phyloP scores from a whole-genome alignment of 78 protist species.

The Dictyostelium brefeldianum region DNA sequence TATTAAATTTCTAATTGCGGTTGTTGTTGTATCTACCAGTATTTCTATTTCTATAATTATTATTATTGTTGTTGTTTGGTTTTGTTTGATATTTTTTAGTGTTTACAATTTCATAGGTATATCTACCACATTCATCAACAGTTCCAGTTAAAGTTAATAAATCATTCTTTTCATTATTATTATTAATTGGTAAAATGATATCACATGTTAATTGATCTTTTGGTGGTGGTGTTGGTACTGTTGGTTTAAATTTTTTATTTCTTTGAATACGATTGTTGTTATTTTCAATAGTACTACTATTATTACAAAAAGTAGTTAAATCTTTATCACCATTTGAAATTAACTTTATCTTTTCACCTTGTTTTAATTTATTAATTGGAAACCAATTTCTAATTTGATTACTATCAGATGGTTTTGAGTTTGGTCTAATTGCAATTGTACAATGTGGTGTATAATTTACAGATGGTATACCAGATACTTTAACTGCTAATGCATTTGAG shows the following conservation, averaged over 20 bases:
- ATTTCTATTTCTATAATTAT: too few relatives aligned
- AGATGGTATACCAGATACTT: slow-evolving; percentile 36
- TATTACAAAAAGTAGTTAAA: background rate
- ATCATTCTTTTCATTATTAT: background rate
- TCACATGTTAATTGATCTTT: background rate
- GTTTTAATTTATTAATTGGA: background rate
- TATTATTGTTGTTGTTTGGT: too few relatives aligned
- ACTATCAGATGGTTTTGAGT: slow-evolving; percentile 39
- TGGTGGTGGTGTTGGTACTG: slow-evolving; percentile 12
- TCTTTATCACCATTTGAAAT: background rate
- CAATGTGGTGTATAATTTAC: slow-evolving; percentile 28
- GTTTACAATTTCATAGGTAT: background rate
- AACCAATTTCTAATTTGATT: slow-evolving; percentile 47
- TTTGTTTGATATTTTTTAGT: background rate
- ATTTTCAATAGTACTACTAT: background rate
- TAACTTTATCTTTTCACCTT: background rate
- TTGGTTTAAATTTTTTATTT: background rate
- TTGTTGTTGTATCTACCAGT: too few relatives aligned
- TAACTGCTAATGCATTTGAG: slow-evolving; percentile 49
- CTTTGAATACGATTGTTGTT: background rate
- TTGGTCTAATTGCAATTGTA: slow-evolving; percentile 67
- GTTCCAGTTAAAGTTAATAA: background rate
- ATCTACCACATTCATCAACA: background rate
- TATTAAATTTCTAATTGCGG: too few relatives aligned
- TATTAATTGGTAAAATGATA: background rate